Evolutionary conservation across 1,139 yeast genomes (phyloP).

Genomic region (Debaryomyces fabryi): DNA sequence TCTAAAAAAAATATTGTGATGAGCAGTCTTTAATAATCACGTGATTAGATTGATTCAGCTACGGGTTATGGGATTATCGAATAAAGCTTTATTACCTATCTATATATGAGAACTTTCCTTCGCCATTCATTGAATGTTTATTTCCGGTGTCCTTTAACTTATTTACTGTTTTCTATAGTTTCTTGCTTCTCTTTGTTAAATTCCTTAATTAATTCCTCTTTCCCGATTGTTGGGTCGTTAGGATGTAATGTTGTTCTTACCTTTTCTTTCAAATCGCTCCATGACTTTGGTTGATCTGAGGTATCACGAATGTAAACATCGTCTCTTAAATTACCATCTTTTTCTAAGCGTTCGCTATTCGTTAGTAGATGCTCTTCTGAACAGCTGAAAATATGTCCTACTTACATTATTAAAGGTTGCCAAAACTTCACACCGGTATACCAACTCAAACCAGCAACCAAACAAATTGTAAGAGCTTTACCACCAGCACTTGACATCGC

Average conservation of each 20-base stretch:
- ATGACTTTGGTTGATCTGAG: conserved; percentile 38
- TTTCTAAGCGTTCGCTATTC: conserved; percentile 61
- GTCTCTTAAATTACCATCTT: conserved; percentile 65
- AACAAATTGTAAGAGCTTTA: conserved; percentile 29
- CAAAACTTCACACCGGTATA: conserved; percentile 66
- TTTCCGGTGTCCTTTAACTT: neutral
- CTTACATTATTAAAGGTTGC: conserved; percentile 72
- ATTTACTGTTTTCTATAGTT: conserved; percentile 2
- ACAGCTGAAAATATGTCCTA: conserved; percentile 15
- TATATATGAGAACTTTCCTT: neutral
- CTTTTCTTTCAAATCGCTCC: conserved; percentile 40
- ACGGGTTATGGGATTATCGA: neutral
- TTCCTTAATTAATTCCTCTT: conserved; percentile 30
- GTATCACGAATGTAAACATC: conserved; percentile 57
- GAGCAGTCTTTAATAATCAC: conserved; percentile 3
- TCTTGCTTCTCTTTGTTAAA: conserved; percentile 4
- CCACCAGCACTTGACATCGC: conserved; percentile 30
- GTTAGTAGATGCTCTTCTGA: conserved; percentile 14
- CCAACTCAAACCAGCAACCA: conserved; percentile 45
- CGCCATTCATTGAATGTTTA: neutral
- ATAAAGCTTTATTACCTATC: neutral
- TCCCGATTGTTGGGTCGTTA: conserved; percentile 50
- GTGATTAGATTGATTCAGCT: neutral
- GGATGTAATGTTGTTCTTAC: conserved; percentile 28
- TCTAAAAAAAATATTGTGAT: conserved; percentile 6